Base-by-base conservation (phyloP, 2,329 filamentous ascomycete species). In the Bipolaris bicolor region DNA sequence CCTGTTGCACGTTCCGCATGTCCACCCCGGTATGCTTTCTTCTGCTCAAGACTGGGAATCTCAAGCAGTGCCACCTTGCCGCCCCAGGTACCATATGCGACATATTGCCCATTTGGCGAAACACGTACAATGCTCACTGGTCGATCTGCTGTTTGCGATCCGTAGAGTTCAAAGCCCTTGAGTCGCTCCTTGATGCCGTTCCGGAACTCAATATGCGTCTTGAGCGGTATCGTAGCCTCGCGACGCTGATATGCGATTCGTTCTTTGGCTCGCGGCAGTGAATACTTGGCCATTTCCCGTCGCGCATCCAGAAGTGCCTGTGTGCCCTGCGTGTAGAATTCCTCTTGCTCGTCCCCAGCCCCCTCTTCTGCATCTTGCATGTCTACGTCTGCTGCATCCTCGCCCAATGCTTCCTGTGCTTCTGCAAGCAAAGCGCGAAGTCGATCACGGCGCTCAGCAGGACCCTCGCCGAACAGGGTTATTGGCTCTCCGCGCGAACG, bases 71-170 rank as follows among this genome's bases (percentile, higher is more conserved):
- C 94, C 63, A 99, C 88, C 49, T 91, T 89, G 50, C 95, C 95
- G 49, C 88, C 90, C 92, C 93, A 98, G 71, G 96, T 97, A 37
- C 95, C 95, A 2, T 92, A 91, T 3, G 94, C 95, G 34, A 98
- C 84, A 9, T 90, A 83, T 73, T 94, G 83, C 15, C 92, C 91
- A 68, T 90, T 90, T 0, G 95, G 95, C 7, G 94, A 88, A 78
- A 99, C 93, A 55, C 95, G 87, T 46, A 92, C 91, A 78, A 98
- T 94, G 76, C 92, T 94, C 53, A 99, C 87, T 18, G 96, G 91
- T 37, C 95, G 84, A 65, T 98, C 93, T 48, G 92, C 92, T 0
- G 92, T 92, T 77, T 99, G 95, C 72, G 91, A 96, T 16, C 92
- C 96, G 73, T 95, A 95, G 15, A 99, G 83, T 71, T 98, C 94